A percentile compares a stretch with the other conserved stretches of the same genome.
Conservation (phyloP, 2,329 filamentous ascomycete genomes). For the Tolypocladium tropicale region DNA sequence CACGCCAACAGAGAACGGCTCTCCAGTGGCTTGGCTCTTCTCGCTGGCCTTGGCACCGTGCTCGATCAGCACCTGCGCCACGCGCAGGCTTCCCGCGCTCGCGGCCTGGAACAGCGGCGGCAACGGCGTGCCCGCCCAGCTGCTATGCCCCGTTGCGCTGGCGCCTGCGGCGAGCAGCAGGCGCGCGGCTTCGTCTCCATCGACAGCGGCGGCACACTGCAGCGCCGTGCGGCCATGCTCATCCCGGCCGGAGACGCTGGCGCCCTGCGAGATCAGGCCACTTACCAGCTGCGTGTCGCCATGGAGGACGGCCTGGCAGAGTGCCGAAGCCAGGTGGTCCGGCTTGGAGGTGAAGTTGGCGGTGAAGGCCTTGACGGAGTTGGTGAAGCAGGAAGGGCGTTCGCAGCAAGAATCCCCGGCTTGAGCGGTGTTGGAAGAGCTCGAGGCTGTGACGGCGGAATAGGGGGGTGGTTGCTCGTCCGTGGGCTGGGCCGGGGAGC, state of each 20-base stretch:
- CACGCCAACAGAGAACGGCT: conserved; percentile 20
- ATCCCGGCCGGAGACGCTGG: conserved; percentile 24
- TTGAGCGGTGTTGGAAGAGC: conserved; percentile 5
- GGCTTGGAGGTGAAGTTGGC: conserved; percentile 20
- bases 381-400: conserved; percentile 16
- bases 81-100: conserved; percentile 14
- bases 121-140: conserved; percentile 16
- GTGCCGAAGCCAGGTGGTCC: conserved; percentile 24
- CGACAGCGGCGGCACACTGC: conserved; percentile 20
- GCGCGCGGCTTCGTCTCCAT: conserved; percentile 19
- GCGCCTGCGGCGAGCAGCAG: conserved; percentile 22
- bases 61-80: conserved; percentile 16
- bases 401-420: conserved; percentile 9
- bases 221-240: conserved; percentile 23
- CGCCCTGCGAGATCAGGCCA: conserved; percentile 22
- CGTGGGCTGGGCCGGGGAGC: neutral
- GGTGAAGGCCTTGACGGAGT: conserved; percentile 25
- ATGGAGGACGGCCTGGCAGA: conserved; percentile 22
- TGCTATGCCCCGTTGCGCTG: conserved; percentile 11
- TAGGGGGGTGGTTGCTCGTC: conserved; percentile 14
- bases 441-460: conserved; percentile 2
- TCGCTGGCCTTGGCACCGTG: conserved; percentile 20
- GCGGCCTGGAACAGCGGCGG: conserved; percentile 23
- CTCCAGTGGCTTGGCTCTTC: conserved; percentile 15
- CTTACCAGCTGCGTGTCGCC: conserved; percentile 23